Percentiles rank a stretch among this genome's conserved stretches.
Evolutionary conservation across 306 rosid species (phyloP).

Genomic region (Abrus precatorius): DNA sequence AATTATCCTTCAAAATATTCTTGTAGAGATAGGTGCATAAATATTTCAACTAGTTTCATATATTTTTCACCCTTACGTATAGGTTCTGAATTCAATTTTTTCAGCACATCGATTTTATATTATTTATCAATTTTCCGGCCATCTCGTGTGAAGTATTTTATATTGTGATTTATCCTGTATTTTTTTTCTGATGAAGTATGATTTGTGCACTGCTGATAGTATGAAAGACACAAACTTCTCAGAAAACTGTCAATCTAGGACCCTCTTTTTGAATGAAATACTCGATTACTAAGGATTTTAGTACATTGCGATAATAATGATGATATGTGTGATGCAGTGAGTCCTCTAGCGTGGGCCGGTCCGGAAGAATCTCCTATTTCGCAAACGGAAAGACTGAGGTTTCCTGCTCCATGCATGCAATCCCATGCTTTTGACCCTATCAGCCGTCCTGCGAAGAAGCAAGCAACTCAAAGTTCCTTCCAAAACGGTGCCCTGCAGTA

Average conservation of each 20-base stretch:
- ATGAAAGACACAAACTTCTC: constrained; percentile 18
- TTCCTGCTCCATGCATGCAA: constrained; percentile 44
- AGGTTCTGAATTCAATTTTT: not conserved
- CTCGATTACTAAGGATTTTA: constrained; percentile 25
- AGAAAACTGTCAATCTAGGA: not conserved
- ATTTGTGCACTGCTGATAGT: constrained; percentile 25
- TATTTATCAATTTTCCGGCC: constrained; percentile 12
- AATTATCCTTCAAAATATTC: constrained; percentile 18
- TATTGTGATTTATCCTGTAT: not conserved
- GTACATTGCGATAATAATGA: constrained; percentile 24
- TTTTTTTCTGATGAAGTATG: not conserved
- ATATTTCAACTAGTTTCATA: not conserved
- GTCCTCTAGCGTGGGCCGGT: constrained; percentile 67
- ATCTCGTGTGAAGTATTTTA: not conserved
- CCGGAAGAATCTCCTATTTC: constrained; percentile 55
- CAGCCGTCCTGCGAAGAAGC: constrained; percentile 70
- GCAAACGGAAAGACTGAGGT: constrained; percentile 45
- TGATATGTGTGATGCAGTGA: constrained; percentile 59
- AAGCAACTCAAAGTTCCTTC: constrained; percentile 57
- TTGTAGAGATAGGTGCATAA: not conserved
- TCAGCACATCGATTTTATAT: not conserved
- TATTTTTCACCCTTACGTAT: not conserved
- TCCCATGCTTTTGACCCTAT: constrained; percentile 46
- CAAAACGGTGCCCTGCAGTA: constrained; percentile 31
- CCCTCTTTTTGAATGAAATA: constrained; percentile 19